phyloP scores from a whole-genome alignment of 1,284 basidiomycete species.

The Stygiomarasmius scandens region DNA sequence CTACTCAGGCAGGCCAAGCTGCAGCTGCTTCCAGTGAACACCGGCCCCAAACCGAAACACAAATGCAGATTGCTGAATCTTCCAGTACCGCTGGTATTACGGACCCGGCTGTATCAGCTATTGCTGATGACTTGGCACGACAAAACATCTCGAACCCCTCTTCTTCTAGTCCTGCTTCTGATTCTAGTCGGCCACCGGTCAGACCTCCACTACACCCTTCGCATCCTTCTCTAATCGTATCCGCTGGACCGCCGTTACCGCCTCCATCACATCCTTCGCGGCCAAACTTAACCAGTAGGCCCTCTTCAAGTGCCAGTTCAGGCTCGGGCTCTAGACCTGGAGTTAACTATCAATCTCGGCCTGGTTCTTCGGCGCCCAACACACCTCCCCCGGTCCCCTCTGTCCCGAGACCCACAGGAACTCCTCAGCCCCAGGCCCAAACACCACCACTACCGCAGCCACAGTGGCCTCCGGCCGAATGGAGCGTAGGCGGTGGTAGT shows the following conservation, averaged over 20 bases:
- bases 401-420: constrained; percentile 6
- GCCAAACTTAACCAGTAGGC: constrained; percentile 6
- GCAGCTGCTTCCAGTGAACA: neutral
- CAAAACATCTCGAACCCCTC: constrained; percentile 28
- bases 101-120: constrained; percentile 14
- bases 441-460: constrained; percentile 19
- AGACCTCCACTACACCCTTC: constrained; percentile 18
- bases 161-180: neutral
- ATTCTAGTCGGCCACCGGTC: neutral
- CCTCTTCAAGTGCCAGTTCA: neutral
- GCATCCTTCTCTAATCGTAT: neutral
- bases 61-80: neutral
- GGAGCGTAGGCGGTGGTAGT: constrained; percentile 26
- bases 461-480: constrained; percentile 53
- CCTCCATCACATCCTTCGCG: constrained; percentile 27
- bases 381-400: constrained; percentile 11
- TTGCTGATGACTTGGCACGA: constrained; percentile 34
- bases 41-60: neutral
- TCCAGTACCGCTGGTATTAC: neutral
- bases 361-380: constrained; percentile 17
- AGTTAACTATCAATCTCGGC: constrained; percentile 24
- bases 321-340: constrained; percentile 22
- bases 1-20: constrained; percentile 4
- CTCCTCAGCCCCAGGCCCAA: constrained; percentile 32
- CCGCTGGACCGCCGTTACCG: constrained; percentile 10